Percentiles rank a stretch among this genome's conserved stretches.
Conservation (phyloP, 768 basidiomycete species). For the Naganishia vaughanmartiniae region DNA sequence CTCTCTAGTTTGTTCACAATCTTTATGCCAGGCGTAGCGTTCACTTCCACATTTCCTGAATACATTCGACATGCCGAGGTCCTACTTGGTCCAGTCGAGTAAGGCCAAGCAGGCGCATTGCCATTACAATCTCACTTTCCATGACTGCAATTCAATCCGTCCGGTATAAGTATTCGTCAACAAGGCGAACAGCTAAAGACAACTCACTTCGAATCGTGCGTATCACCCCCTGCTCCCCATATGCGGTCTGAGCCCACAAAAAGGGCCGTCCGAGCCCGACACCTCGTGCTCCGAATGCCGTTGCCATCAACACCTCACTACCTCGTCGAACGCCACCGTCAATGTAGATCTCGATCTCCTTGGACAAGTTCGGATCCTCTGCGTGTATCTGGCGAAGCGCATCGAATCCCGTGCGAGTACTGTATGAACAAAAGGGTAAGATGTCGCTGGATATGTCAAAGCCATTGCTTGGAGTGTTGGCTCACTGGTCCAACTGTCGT, state of each 20-base stretch:
- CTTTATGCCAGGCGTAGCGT: too few relatives aligned
- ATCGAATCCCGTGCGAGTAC: conserved; percentile 53
- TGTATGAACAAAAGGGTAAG: conserved; percentile 10
- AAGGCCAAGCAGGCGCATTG: conserved; percentile 47
- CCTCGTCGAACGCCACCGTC: conserved; percentile 80
- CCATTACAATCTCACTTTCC: conserved; percentile 48
- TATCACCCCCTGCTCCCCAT: conserved; percentile 54
- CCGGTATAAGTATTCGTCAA: not conserved
- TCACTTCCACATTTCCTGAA: conserved; percentile 44
- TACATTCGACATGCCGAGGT: conserved; percentile 46
- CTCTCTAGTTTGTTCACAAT: too few relatives aligned
- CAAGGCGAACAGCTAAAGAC: not conserved
- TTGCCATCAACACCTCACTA: conserved; percentile 81
- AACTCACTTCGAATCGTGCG: conserved; percentile 48
- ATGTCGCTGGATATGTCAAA: conserved; percentile 12
- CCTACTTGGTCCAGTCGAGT: conserved; percentile 40
- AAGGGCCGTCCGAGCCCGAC: conserved; percentile 53
- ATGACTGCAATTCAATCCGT: conserved; percentile 45
- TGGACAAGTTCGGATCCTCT: conserved; percentile 45
- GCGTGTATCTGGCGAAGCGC: conserved; percentile 54
- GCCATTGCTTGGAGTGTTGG: not conserved
- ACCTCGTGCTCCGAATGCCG: conserved; percentile 62
- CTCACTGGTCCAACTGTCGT: conserved; percentile 46
- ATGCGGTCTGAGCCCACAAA: conserved; percentile 52
- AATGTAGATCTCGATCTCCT: conserved; percentile 65